These are phyloP conservation scores for Phaseolus lunatus DNA, from an alignment of 306 rosid species.

Conservation along the genomic window DNA sequence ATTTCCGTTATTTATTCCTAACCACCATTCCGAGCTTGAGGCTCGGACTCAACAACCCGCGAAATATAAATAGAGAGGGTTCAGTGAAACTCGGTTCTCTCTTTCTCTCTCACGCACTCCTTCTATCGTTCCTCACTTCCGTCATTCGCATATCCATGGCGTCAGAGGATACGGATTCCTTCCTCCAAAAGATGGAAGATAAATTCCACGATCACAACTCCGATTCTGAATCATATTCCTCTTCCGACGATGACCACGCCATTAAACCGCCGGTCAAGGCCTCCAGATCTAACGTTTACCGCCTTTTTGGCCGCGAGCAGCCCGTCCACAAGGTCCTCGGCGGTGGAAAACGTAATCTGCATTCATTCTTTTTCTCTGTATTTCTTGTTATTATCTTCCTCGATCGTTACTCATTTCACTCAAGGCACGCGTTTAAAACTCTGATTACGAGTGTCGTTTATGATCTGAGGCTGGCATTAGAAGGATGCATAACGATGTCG, in stretches of 20 bases:
- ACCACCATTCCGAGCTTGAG: conserved; percentile 25
- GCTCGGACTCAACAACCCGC: conserved; percentile 26
- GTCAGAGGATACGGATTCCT: conserved; percentile 48
- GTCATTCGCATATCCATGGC: conserved; percentile 32
- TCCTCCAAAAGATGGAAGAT: conserved; percentile 53
- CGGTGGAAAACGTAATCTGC: conserved; percentile 73
- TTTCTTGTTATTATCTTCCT: neutral
- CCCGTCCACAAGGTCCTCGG: conserved; percentile 84
- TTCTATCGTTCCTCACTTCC: neutral
- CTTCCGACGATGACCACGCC: conserved; percentile 50
- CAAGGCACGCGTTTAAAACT: neutral
- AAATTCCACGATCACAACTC: conserved; percentile 55
- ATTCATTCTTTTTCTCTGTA: neutral
- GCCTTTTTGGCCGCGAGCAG: conserved; percentile 84
- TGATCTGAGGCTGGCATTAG: conserved; percentile 27
- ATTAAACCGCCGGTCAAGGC: conserved; percentile 1
- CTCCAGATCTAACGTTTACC: conserved; percentile 52
- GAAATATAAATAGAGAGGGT: conserved; percentile 43
- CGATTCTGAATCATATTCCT: conserved; percentile 47
- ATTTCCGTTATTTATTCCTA: conserved; percentile 51
- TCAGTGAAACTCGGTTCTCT: conserved; percentile 43
- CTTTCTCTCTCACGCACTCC: conserved; percentile 1
- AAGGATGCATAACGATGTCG: neutral
- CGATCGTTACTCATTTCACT: neutral
- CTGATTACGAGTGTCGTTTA: neutral